phyloP scores from a whole-genome alignment of 768 basidiomycete species.

The Tulasnella sp. region DNA sequence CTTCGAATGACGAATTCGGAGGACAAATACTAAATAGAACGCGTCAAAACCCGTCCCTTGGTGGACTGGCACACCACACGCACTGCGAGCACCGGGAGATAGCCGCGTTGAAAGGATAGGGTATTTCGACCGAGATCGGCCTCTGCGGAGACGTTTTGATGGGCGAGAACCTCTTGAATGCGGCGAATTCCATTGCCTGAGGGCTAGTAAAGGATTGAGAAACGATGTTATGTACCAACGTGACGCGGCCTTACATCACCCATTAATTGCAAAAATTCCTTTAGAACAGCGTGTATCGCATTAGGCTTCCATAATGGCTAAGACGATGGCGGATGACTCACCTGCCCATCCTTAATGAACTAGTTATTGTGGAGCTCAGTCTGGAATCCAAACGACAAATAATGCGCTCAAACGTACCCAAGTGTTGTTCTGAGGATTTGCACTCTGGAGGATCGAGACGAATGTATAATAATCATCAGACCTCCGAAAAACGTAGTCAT shows the following conservation, averaged over 20 bases:
- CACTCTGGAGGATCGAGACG: neutral
- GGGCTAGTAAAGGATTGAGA: neutral
- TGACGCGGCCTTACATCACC: neutral
- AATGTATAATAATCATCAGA: neutral
- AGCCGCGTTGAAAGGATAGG: slow-evolving; percentile 3
- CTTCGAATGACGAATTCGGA: slow-evolving; percentile 37
- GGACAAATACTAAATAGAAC: slow-evolving; percentile 42
- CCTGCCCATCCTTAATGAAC: neutral
- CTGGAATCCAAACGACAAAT: neutral
- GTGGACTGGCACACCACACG: neutral
- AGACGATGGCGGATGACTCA: neutral
- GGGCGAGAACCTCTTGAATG: neutral
- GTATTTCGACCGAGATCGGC: neutral
- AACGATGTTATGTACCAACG: no score
- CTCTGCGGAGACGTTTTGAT: neutral
- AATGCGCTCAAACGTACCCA: neutral
- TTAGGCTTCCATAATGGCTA: neutral
- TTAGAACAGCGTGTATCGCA: neutral
- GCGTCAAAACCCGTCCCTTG: neutral
- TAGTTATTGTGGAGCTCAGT: neutral
- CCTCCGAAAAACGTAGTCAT: neutral
- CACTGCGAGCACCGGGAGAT: slow-evolving; percentile 2
- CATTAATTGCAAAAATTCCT: neutral
- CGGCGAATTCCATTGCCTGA: neutral
- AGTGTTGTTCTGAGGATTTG: slow-evolving; percentile 2